Base-by-base conservation (phyloP, 1,284 basidiomycete species). In the Athelia psychrophila region DNA sequence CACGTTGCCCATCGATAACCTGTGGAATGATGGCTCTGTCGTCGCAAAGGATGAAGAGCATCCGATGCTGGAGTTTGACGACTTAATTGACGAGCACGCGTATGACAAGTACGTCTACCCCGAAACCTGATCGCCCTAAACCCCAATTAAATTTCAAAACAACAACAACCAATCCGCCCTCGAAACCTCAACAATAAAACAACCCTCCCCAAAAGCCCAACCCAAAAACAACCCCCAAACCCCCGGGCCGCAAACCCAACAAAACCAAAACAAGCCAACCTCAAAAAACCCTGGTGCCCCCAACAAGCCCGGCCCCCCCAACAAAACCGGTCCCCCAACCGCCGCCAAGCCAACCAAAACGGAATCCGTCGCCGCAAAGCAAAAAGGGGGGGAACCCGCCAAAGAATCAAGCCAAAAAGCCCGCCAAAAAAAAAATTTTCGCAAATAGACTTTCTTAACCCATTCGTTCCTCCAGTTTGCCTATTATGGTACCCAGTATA, bases 401-500 rank as follows among this genome's bases (percentile, higher is more conserved):
- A 86, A 82, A 64, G 87, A 88, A 52, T 78, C 82, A 9, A 91
- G 88, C 69, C 87, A 86, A 88, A 91, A 55, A 45, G 82, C 22
- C 38, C n/a, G 52, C 18, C 24, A 19, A n/a, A n/a, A n/a, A n/a
- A n/a, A n/a, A n/a, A 51, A 24, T 24, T 52, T 9, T 32, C 20
- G 12, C 35, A 33, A 27, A 38, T 30, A 5, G 40, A 27, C 50
- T 51, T 42, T 18, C 23, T 44, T 52, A 27, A 53, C 27, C 53
- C 27, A 50, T 47, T 50, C 50, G 24, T 47, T 20, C 50, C 47
- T 48, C 40, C 56, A 91, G 87, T 60, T 79, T 91, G 52, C 79
- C 86, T 23, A 86, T 93, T 58, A 75, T 93, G 64, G 85, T 94
- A 33, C 88, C 93, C 36, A 93, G 86, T 60, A 83, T 97, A 40